phyloP scores from a whole-genome alignment of 2,329 filamentous ascomycete species.

The Bipolaris cookei region DNA sequence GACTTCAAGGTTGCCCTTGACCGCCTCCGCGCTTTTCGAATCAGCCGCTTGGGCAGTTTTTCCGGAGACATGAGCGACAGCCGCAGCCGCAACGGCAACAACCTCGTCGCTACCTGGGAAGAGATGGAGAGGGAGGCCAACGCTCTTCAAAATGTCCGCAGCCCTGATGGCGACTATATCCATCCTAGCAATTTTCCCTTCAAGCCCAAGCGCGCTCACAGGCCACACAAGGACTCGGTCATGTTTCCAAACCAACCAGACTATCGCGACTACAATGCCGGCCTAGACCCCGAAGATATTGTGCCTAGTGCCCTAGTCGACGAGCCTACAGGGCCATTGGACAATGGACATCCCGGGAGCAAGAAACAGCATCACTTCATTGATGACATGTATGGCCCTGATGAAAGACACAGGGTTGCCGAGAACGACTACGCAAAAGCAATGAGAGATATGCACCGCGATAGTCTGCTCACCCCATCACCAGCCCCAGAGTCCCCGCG shows the following conservation, averaged over 20 bases:
- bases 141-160: conserved; percentile 31
- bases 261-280: conserved; percentile 18
- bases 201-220: conserved; percentile 27
- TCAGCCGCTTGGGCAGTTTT: conserved; percentile 49
- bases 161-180: conserved; percentile 43
- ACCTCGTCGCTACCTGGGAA: conserved; percentile 45
- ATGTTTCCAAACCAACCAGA: conserved; percentile 28
- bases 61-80: conserved; percentile 46
- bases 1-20: conserved; percentile 69
- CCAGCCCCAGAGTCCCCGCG: conserved; percentile 8
- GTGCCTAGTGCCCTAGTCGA: conserved; percentile 38
- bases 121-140: conserved; percentile 41
- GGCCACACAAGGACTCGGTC: conserved; percentile 36
- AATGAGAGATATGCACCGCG: conserved; percentile 35
- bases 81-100: conserved; percentile 38
- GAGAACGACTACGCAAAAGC: conserved; percentile 41
- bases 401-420: conserved; percentile 27
- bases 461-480: conserved; percentile 16
- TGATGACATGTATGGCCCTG: conserved; percentile 23
- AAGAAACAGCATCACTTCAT: conserved; percentile 31
- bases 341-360: conserved; percentile 21
- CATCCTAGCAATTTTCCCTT: conserved; percentile 39
- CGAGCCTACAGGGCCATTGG: conserved; percentile 21
- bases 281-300: conserved; percentile 38
- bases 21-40: conserved; percentile 53